These are phyloP conservation scores for Xylariomycetidae sp. DNA, from an alignment of 2,329 filamentous ascomycete genomes.

Conservation along the genomic window DNA sequence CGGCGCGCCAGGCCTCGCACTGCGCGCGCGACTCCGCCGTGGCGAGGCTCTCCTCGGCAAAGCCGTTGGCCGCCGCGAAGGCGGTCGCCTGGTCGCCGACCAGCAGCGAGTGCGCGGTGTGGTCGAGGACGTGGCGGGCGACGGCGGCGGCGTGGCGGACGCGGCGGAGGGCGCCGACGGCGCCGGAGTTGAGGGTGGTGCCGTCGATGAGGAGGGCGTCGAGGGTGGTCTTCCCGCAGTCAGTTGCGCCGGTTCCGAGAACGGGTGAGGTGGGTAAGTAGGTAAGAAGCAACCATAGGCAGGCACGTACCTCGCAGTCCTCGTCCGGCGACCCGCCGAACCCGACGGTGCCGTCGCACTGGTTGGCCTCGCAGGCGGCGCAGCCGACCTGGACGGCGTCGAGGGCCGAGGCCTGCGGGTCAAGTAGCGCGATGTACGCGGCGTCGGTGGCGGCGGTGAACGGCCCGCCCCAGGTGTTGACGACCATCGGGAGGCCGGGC, in stretches of 20 bases:
- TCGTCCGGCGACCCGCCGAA: slow-evolving; percentile 51
- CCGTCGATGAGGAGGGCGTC: slow-evolving; percentile 56
- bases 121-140: slow-evolving; percentile 43
- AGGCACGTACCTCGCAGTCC: slow-evolving; percentile 39
- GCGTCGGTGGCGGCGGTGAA: slow-evolving; percentile 47
- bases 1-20: slow-evolving; percentile 38
- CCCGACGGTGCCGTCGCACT: slow-evolving; percentile 50
- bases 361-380: slow-evolving; percentile 43
- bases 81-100: slow-evolving; percentile 46
- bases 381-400: slow-evolving; percentile 49
- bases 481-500: slow-evolving; percentile 40
- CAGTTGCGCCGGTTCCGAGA: slow-evolving; percentile 3
- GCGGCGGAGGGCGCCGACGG: slow-evolving; percentile 45
- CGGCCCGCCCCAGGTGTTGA: slow-evolving; percentile 50
- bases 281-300: background rate
- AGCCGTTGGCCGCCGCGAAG: slow-evolving; percentile 49
- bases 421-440: slow-evolving; percentile 35
- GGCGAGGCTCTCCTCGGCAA: slow-evolving; percentile 36
- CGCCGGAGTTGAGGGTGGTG: slow-evolving; percentile 44
- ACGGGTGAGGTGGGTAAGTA: background rate
- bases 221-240: slow-evolving; percentile 51
- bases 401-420: slow-evolving; percentile 32
- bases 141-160: slow-evolving; percentile 43
- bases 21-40: slow-evolving; percentile 33
- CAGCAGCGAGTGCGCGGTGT: slow-evolving; percentile 46